Evolutionary conservation across 208 protist species (phyloP), one percentile per base, ranked within the genome.

Genomic region (Lotmaria passim): DNA sequence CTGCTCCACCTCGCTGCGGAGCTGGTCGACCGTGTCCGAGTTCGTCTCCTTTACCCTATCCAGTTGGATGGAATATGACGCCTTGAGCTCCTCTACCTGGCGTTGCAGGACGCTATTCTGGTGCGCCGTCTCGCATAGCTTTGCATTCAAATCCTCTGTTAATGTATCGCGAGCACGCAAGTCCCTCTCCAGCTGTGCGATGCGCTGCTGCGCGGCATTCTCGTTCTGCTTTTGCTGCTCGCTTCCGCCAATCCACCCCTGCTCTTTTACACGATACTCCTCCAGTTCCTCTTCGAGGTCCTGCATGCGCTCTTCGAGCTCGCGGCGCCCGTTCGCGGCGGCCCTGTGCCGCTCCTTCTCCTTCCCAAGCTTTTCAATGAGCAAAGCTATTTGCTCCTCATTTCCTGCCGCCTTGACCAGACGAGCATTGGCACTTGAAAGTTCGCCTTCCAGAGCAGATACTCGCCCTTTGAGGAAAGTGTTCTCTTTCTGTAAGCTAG

Each of bases 281-380:
- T 72, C 73, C 31, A 91, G 11, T 39, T 80, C 63, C 24, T 70
- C 69, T 61, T 88, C 77, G 36, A 91, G 60, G 56, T 73, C 61
- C 21, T 67, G 60, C 26, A 92, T 67, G 26, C 70, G 80, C 33
- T 63, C 78, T n/a, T 70, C 63, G 36, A 91, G 66, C 41, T 55
- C 36, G 48, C 62, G 69, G 7, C 78, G 71, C 56, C 86, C 79
- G 41, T 47, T 69, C 11, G 55, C 24, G 5, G 75, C 46, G 8
- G 28, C 19, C 39, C 82, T 86, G 55, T 72, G 78, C 3, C 79
- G 64, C 67, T 86, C 81, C 55, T 82, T 87, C 61, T 90, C 82
- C 38, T 62, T 74, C 12, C 80, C 79, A 14, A 93, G 69, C 31
- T 83, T 73, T 46, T 79, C 79, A 34, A 86, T 89, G 2, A 94